phyloP scores from a whole-genome alignment of 139 green algal genomes.

The Astrephomene gubernaculifera region DNA sequence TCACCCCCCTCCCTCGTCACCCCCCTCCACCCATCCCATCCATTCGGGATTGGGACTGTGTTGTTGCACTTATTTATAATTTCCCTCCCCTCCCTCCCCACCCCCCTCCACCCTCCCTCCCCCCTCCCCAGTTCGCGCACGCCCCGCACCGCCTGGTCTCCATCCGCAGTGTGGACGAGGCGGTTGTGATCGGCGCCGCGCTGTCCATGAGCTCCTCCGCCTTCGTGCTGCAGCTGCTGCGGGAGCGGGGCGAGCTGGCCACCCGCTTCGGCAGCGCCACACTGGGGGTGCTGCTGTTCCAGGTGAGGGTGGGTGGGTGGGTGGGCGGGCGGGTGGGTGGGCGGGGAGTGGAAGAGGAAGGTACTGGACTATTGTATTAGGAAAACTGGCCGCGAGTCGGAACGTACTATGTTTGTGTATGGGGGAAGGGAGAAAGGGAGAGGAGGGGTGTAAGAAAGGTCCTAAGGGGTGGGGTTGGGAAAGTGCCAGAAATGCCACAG shows the following conservation, averaged over 20 bases:
- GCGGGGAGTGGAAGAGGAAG: background rate
- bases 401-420: no score
- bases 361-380: background rate
- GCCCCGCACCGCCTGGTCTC: constrained; percentile 68
- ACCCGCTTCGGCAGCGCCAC: constrained; percentile 91
- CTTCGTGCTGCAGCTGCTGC: constrained; percentile 96
- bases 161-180: constrained; percentile 72
- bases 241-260: constrained; percentile 86
- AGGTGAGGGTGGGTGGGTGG: constrained; percentile 53
- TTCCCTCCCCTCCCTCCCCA: background rate
- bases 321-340: background rate
- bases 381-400: no score
- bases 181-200: constrained; percentile 90
- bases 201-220: constrained; percentile 91
- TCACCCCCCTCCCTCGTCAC: no score
- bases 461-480: no score
- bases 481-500: no score
- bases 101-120: background rate
- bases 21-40: no score
- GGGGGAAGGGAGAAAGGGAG: no score
- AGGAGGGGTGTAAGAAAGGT: no score
- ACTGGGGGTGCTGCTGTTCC: constrained; percentile 95
- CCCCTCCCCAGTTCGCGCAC: constrained; percentile 14
- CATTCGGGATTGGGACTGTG: no score
- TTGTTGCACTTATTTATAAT: no score